These are phyloP conservation scores for Pelargonium citronellum DNA, from an alignment of 441 rosid genomes.

Conservation along the genomic window DNA sequence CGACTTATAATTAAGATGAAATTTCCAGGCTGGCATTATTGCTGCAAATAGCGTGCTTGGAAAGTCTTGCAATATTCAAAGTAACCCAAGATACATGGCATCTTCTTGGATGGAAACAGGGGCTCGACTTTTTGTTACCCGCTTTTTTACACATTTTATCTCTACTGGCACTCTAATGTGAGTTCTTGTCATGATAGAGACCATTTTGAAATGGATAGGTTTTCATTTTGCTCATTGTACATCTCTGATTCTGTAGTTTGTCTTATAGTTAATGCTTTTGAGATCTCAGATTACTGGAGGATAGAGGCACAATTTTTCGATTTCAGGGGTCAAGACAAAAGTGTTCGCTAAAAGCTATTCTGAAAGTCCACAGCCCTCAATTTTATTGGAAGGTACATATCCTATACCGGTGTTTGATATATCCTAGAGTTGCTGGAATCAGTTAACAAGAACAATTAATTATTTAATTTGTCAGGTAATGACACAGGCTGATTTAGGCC, in stretches of 20 bases:
- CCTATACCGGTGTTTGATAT: not conserved
- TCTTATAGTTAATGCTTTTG: not conserved
- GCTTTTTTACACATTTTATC: constrained; percentile 53
- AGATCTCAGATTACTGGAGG: no score
- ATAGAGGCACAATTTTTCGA: no score
- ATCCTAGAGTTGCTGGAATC: not conserved
- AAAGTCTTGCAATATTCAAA: constrained; percentile 26
- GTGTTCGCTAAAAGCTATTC: no score
- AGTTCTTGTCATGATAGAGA: constrained; percentile 28
- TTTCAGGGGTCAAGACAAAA: no score
- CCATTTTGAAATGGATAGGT: not conserved
- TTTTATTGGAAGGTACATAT: no score
- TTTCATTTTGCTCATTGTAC: not conserved
- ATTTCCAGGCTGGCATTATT: constrained; percentile 47
- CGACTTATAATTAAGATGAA: no score
- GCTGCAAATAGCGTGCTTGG: constrained; percentile 50
- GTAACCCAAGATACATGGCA: constrained; percentile 56
- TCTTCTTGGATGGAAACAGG: constrained; percentile 54
- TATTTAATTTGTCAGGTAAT: constrained; percentile 40
- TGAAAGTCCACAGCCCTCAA: no score
- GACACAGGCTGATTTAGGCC: constrained; percentile 86
- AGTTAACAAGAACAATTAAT: no score
- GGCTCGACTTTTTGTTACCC: constrained; percentile 59
- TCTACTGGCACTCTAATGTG: constrained; percentile 57
- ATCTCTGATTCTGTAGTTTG: no score